These are phyloP conservation scores for Echites panduratus DNA, from an alignment of 257 asterid species.

Conservation along the genomic window DNA sequence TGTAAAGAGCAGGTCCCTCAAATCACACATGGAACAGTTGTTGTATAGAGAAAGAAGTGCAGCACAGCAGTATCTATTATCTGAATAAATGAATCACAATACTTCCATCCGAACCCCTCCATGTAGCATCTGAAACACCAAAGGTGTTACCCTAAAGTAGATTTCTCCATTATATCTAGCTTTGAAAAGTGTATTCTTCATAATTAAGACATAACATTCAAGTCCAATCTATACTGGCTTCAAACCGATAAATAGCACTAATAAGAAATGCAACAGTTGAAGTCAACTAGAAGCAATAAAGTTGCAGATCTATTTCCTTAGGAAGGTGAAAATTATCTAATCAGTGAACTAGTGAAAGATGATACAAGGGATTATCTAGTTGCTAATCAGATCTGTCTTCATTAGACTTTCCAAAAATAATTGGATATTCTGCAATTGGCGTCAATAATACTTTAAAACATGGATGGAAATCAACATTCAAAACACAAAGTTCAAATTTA, in stretches of 20 bases:
- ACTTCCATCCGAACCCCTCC: neutral
- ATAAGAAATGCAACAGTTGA: neutral
- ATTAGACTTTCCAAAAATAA: no score
- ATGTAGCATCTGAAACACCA: constrained; percentile 13
- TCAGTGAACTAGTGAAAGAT: neutral
- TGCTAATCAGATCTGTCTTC: no score
- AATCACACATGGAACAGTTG: no score
- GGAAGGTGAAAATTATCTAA: neutral
- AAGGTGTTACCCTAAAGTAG: constrained; percentile 12
- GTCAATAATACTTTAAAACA: no score
- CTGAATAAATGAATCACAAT: constrained; percentile 14
- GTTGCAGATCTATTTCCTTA: neutral
- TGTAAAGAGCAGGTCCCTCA: no score
- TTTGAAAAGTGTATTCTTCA: constrained; percentile 1
- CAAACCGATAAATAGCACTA: neutral
- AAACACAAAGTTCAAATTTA: no score
- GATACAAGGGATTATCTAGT: neutral
- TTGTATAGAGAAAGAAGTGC: no score
- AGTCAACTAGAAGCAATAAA: neutral
- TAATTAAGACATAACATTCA: neutral
- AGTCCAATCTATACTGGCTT: neutral
- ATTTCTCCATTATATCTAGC: no score
- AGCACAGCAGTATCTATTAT: no score
- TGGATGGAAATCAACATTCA: no score
- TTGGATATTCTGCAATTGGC: no score